Evolutionary conservation across 1,139 yeast species (phyloP).

Genomic region (Saccharomycopsis phalli): DNA sequence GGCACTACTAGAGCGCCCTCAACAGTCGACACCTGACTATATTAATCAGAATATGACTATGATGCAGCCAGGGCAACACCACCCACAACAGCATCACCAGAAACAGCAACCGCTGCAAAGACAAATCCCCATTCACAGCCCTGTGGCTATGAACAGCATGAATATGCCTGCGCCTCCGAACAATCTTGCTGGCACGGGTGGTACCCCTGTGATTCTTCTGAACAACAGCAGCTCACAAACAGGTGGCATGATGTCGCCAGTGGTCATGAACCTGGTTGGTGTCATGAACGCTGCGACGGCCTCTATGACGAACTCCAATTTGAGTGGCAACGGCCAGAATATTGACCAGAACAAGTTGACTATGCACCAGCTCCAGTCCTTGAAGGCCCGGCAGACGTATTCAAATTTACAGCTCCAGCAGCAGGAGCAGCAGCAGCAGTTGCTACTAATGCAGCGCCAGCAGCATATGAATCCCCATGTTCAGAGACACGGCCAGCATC

Average conservation of each 20-base stretch:
- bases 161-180: too few relatives aligned
- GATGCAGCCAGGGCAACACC: conserved; percentile 7
- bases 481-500: background rate
- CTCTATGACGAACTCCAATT: conserved; percentile 15
- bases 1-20: background rate
- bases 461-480: background rate
- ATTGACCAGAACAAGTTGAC: conserved; percentile 6
- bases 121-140: too few relatives aligned
- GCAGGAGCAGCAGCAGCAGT: conserved; percentile 11
- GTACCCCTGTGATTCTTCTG: background rate
- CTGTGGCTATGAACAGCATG: too few relatives aligned
- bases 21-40: conserved; percentile 13
- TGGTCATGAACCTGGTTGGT: conserved; percentile 7
- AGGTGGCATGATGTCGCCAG: conserved; percentile 4
- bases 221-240: background rate
- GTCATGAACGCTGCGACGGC: conserved; percentile 20
- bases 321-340: conserved; percentile 4
- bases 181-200: background rate
- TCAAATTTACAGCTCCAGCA: conserved; percentile 12
- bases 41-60: conserved; percentile 1
- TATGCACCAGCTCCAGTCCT: conserved; percentile 11
- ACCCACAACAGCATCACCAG: conserved; percentile 6
- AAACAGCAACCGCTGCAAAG: conserved; percentile 5
- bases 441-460: conserved; percentile 1
- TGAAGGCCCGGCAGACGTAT: conserved; percentile 19